Base-by-base conservation (phyloP, 2,329 filamentous ascomycete genomes). In the Furcasterigmium furcatum region DNA sequence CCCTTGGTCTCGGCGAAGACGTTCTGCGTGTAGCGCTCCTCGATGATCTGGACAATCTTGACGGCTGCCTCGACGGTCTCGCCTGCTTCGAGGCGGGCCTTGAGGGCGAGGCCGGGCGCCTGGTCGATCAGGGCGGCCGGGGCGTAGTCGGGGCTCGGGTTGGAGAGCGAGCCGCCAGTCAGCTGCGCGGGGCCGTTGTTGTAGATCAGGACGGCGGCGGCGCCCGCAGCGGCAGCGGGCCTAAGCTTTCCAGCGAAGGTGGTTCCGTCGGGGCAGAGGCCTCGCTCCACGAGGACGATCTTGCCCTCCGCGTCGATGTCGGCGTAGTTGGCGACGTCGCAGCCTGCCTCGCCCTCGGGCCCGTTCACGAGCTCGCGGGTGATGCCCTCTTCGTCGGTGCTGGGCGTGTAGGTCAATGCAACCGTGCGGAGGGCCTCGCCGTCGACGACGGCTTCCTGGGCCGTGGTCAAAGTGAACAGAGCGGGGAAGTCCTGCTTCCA, bases 1-100 rank as follows among this genome's bases (percentile, higher is more conserved):
- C 58, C 60, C 38, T 64, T 67, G 4, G 71, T 74, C 53, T 75
- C 70, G 1, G 67, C 64, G 50, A 74, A 66, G 9, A 74, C 60
- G 43, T 74, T 74, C 53, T 69, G 68, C 0, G 67, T 70, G 18
- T 63, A 58, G 6, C 68, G 61, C 14, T 60, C 55, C 39, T 74
- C 68, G 20, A 67, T 60, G 7, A 63, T 45, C 38, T 60, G 52
- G 25, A 58, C 52, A n/a, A 62, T 56, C 51, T 69, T 58, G 4
- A 68, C 62, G n/a, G 63, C 60, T 1, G 64, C 57, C 3, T 57
- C 61, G n/a, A 62, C 55, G 0, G 47, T 55, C 24, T 68, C 58
- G 10, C 66, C 66, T 1, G 58, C 62, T 0, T 51, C 55, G 0
- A 70, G 57, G 0, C 60, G 59, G 2, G 57, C 52, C 49, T 59